Base-by-base conservation (phyloP, 441 rosid genomes). In the Geranium incanum region DNA sequence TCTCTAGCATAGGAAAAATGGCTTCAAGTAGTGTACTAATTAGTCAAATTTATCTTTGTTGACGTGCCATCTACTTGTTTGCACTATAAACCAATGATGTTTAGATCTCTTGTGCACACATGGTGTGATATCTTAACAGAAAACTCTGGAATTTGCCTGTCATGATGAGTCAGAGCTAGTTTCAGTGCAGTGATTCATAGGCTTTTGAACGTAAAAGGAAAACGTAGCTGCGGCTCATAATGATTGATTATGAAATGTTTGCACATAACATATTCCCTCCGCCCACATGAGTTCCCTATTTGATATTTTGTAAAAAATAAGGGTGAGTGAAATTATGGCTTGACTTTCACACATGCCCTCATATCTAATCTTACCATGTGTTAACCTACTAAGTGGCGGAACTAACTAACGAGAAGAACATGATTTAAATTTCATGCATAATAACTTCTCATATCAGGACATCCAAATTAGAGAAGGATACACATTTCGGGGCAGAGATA, bases 401-500 rank as follows among this genome's bases (percentile, higher is more conserved):
- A 48, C 55, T 48, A 48, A 48, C 55, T 7, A 48, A 13, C 13
- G 55, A 48, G 55, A 48, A 48, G 15, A 48, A 1, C n/a, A 48
- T 9, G 11, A 48, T 48, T 48, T n/a, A 48, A 4, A 48, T 48
- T 11, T 48, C 55, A 48, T 48, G 55, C 55, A 48, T 48, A 48
- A 48, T 48, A 8, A 48, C 55, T 48, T 48, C 55, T 15, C 55
- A 12, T 48, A 11, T 48, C n/a, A 15, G 55, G 55, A 11, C 55
- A 48, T 48, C 55, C n/a, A 48, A 48, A 48, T 48, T 48, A 48
- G 23, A 59, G 65, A 21, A 59, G 65, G 23, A 28, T 48, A 48
- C 55, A 11, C 16, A 60, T 62, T 62, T 62, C 23, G 33, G 66
- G 36, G 7, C 11, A 12, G n/a, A 62, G 33, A 19, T 19, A 8